Conservation (phyloP, 192 early-diverging fungal genomes). For the Coemansia sp. region DNA sequence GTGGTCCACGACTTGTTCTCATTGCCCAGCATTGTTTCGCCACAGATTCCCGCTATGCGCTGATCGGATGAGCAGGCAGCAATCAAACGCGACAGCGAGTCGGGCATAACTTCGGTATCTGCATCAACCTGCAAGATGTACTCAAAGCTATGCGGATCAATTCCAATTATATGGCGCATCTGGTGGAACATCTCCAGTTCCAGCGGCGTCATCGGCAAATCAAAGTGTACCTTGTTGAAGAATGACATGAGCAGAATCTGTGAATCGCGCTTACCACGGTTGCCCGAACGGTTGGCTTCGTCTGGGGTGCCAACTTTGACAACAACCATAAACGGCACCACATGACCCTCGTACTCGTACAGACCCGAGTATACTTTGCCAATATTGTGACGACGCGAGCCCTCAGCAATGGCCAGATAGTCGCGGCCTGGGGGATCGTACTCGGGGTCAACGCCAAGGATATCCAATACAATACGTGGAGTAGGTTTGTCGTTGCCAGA, state of each 20-base stretch:
- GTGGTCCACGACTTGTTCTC: constrained; percentile 91
- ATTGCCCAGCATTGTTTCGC: constrained; percentile 75
- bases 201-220: constrained; percentile 85
- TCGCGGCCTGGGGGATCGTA: constrained; percentile 71
- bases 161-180: constrained; percentile 95
- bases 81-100: constrained; percentile 87
- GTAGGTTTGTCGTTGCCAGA: constrained; percentile 92
- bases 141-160: constrained; percentile 78
- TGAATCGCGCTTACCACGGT: constrained; percentile 84
- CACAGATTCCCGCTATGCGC: not conserved
- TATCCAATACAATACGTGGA: constrained; percentile 84
- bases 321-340: constrained; percentile 64
- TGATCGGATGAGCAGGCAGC: constrained; percentile 90
- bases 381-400: constrained; percentile 84
- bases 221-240: constrained; percentile 92
- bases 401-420: constrained; percentile 88
- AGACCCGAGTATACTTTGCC: constrained; percentile 73
- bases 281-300: constrained; percentile 67
- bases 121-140: constrained; percentile 81
- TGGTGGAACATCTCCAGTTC: constrained; percentile 97
- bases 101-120: constrained; percentile 80
- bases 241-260: constrained; percentile 96
- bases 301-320: constrained; percentile 86
- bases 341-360: constrained; percentile 32
- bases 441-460: constrained; percentile 80